Evolutionary conservation across 2,329 filamentous ascomycete genomes (phyloP).

Genomic region (Fusarium odoratissimum): DNA sequence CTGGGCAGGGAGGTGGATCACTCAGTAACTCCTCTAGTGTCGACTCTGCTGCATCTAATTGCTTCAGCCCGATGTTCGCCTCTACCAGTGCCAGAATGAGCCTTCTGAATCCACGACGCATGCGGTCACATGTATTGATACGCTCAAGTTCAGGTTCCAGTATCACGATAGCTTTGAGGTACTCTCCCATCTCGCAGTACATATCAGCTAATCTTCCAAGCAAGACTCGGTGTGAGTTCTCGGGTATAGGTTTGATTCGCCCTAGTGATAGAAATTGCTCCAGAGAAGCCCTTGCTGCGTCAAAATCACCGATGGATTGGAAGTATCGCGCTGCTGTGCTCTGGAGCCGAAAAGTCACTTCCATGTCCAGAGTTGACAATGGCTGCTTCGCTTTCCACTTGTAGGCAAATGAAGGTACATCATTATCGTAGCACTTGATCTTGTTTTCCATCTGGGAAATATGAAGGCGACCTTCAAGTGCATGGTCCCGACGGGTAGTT

Average conservation of each 20-base stretch:
- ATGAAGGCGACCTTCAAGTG: slow-evolving; percentile 46
- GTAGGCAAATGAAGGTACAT: slow-evolving; percentile 45
- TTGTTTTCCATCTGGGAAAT: slow-evolving; percentile 51
- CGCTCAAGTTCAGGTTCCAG: slow-evolving; percentile 36
- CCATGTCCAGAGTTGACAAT: slow-evolving; percentile 45
- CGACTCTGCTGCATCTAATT: slow-evolving; percentile 27
- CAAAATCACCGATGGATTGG: slow-evolving; percentile 47
- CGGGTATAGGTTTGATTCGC: slow-evolving; percentile 37
- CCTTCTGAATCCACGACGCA: slow-evolving; percentile 35
- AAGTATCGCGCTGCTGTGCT: slow-evolving; percentile 47
- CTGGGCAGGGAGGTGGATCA: slow-evolving; percentile 27
- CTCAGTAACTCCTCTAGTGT: slow-evolving; percentile 16
- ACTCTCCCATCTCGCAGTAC: slow-evolving; percentile 44
- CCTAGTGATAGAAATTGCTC: slow-evolving; percentile 45
- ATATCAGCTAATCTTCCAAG: slow-evolving; percentile 44
- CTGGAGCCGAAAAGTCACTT: slow-evolving; percentile 48
- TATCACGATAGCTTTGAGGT: slow-evolving; percentile 28
- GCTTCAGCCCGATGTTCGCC: slow-evolving; percentile 32
- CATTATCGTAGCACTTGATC: slow-evolving; percentile 46
- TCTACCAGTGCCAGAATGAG: slow-evolving; percentile 41
- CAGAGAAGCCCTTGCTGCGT: slow-evolving; percentile 40
- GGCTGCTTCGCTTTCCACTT: slow-evolving; percentile 44
- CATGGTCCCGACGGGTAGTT: slow-evolving; percentile 40
- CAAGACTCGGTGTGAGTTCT: slow-evolving; percentile 42
- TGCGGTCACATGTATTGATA: background rate